A percentile compares a stretch with the other conserved stretches of the same genome.
Evolutionary conservation across 306 rosid genomes (phyloP).

Genomic region (Rubus idaeus): DNA sequence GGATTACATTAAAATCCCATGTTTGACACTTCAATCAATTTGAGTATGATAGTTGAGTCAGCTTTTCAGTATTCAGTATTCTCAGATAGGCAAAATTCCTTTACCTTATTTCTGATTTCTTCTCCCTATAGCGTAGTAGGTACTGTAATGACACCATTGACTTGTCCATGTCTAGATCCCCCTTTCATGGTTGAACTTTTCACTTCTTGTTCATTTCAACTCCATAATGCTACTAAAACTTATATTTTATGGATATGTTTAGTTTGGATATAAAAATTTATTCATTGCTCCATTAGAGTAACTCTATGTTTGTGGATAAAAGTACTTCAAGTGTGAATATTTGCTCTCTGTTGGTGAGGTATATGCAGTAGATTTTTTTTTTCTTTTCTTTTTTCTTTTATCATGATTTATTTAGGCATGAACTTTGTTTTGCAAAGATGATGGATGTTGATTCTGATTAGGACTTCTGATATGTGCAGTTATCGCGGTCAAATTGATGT

Average conservation of each 20-base stretch:
- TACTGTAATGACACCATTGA: neutral
- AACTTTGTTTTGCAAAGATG: constrained; percentile 10
- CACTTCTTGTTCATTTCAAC: neutral
- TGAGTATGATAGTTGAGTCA: neutral
- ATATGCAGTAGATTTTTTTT: neutral
- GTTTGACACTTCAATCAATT: neutral
- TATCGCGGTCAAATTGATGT: constrained; percentile 87
- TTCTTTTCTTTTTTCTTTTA: neutral
- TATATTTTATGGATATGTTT: neutral
- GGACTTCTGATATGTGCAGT: constrained; percentile 56
- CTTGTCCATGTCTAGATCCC: neutral
- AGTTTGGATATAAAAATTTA: neutral
- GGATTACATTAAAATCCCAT: neutral
- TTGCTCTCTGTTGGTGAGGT: neutral
- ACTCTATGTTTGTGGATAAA: neutral
- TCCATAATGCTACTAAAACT: neutral
- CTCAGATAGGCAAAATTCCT: neutral
- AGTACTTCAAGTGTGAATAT: neutral
- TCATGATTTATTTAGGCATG: neutral
- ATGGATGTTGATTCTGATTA: constrained; percentile 16
- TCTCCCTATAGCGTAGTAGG: neutral
- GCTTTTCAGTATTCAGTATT: neutral
- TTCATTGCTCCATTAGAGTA: neutral
- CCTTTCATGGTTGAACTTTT: neutral
- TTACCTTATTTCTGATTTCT: neutral